Percentiles rank a stretch among this genome's conserved stretches.
phyloP scores from a whole-genome alignment of 2,329 filamentous ascomycete species.

The Penicillium sp. region DNA sequence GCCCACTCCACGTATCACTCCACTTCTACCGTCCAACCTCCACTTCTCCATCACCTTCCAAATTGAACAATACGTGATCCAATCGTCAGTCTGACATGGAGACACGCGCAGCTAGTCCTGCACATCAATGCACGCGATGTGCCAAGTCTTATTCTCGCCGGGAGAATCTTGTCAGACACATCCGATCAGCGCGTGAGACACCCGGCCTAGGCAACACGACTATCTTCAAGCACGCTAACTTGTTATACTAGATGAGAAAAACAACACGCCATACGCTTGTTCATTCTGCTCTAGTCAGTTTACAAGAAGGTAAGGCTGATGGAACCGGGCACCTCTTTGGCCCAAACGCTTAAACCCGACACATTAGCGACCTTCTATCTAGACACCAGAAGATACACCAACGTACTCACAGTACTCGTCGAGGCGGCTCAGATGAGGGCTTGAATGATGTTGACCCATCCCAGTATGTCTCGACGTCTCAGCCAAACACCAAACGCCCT shows the following conservation, averaged over 20 bases:
- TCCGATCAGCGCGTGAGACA: constrained; percentile 4
- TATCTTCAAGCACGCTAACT: neutral
- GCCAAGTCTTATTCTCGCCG: constrained; percentile 4
- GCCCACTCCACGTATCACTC: neutral
- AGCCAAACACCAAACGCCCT: neutral
- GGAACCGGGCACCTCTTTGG: neutral
- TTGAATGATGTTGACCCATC: neutral
- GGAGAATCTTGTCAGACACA: constrained; percentile 9
- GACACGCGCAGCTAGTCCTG: neutral
- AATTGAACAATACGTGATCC: neutral
- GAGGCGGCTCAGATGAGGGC: neutral
- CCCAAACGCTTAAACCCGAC: neutral
- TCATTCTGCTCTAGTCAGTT: neutral
- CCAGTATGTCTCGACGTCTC: neutral
- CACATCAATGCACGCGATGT: neutral
- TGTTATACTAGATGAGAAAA: neutral
- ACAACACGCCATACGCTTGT: neutral
- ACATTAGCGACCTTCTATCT: neutral
- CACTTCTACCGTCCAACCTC: neutral
- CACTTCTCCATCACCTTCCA: neutral
- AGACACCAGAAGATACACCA: neutral
- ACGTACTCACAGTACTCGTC: neutral
- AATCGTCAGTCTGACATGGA: neutral
- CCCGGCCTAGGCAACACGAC: neutral
- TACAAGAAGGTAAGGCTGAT: neutral